Evolutionary conservation across 2,329 filamentous ascomycete genomes (phyloP), one percentile per base, ranked within the genome.

Genomic region (Teratosphaeria epicoccoides): DNA sequence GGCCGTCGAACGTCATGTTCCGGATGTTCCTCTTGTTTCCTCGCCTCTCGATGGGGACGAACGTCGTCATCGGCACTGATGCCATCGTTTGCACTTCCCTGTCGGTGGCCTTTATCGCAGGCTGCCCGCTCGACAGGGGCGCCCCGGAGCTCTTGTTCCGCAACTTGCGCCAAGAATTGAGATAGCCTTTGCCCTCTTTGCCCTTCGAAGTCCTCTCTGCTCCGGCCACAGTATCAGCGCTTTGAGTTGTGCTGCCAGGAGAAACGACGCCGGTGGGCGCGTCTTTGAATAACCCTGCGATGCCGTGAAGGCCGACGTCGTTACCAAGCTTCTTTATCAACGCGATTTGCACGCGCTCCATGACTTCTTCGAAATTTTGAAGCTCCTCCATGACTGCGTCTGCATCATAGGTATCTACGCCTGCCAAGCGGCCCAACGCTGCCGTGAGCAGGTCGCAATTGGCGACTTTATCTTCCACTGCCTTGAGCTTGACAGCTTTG

Each of bases 361-460:
- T 76, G 25, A 96, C 79, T 33, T 77, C 76, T 68, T 98, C 93
- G 4, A 98, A 76, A 2, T 82, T 78, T 66, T 97, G 89, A 84
- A 98, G 93, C 68, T 98, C 93, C 61, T 95, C 89, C 14, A 95
- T 76, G 20, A 97, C 83, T 0, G 89, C 88, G 65, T 96, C 91
- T 0, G 91, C 90, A 66, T 98, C 91, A 56, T 82, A 85, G 0
- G 85, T 93, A 62, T 98, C 88, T 0, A 95, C 89, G 56, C 82
- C 80, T 6, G 83, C 81, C 29, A 98, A 78, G n/a, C 62, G 64
- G 9, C 66, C 66, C 25, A 98, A 74, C 9, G 91, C 90, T 1
- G 90, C 88, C 1, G 91, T 97, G 47, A 98, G 77, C 49, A 88
- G 77, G 68, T 98, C 93, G 66, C 90, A 96, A 56, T 89, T 88